Evolutionary conservation across 306 rosid species (phyloP).

Genomic region (Ormosia semicastrata): DNA sequence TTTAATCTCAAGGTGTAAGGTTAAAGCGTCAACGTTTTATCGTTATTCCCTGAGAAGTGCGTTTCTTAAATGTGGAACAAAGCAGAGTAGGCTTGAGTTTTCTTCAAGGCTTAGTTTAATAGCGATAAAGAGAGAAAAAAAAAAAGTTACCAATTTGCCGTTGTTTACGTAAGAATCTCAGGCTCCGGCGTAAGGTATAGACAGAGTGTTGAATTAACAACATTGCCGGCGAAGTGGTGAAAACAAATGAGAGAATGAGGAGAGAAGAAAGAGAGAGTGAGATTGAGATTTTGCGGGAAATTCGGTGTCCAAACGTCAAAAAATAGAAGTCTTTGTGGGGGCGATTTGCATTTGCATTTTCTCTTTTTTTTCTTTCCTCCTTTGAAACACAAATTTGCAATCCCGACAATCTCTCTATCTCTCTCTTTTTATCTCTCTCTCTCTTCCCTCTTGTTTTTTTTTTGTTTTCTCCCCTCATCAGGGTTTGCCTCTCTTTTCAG

Average conservation of each 20-base stretch:
- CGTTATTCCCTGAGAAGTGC: not conserved
- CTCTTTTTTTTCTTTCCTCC: slow-evolving; percentile 19
- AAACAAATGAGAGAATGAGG: not conserved
- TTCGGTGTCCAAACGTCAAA: slow-evolving; percentile 50
- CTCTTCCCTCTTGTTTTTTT: not conserved
- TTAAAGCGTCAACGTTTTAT: slow-evolving; percentile 25
- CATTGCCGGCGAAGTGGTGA: slow-evolving; percentile 48
- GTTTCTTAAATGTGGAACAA: slow-evolving; percentile 42
- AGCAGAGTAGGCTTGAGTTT: slow-evolving; percentile 50
- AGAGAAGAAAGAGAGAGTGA: not conserved
- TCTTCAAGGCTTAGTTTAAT: slow-evolving; percentile 50
- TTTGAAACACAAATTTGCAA: slow-evolving; percentile 32
- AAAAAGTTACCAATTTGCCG: not conserved
- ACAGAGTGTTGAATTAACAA: slow-evolving; percentile 30
- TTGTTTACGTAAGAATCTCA: slow-evolving; percentile 26
- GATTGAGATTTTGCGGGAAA: slow-evolving; percentile 40
- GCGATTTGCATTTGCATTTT: slow-evolving; percentile 38
- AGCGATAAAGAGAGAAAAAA: not conserved
- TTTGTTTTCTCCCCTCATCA: slow-evolving; percentile 2
- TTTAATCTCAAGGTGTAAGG: slow-evolving; percentile 40
- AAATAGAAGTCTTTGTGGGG: slow-evolving; percentile 46
- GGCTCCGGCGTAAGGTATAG: slow-evolving; percentile 16
- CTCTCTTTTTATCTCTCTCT: slow-evolving; percentile 23
- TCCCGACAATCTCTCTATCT: slow-evolving; percentile 44
- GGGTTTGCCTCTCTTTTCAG: slow-evolving; percentile 33